A percentile compares a stretch with the other conserved stretches of the same genome.
Conservation (phyloP, 2,329 filamentous ascomycete genomes). For the Cercospora sojina region DNA sequence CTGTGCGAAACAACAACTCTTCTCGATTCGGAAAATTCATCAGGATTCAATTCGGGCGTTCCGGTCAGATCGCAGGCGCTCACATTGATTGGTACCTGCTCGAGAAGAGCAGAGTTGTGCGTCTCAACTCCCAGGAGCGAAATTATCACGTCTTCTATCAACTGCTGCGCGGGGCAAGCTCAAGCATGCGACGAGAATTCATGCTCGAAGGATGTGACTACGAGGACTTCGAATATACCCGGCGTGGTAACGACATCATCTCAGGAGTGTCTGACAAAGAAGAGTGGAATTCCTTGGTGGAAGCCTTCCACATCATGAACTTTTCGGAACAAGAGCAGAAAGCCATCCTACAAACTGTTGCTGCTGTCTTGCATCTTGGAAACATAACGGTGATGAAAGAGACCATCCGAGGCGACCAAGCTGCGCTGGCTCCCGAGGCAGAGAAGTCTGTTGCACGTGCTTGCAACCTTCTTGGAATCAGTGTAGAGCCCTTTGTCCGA, state of each 20-base stretch:
- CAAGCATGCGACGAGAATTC: slow-evolving; percentile 70
- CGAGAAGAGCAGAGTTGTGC: slow-evolving; percentile 96
- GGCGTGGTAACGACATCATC: slow-evolving; percentile 87
- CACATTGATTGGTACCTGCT: slow-evolving; percentile 98
- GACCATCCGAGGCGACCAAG: slow-evolving; percentile 87
- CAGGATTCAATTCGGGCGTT: slow-evolving; percentile 86
- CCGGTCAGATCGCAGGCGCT: slow-evolving; percentile 87
- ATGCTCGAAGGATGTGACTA: slow-evolving; percentile 72
- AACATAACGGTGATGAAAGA: slow-evolving; percentile 90
- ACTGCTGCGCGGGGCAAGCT: slow-evolving; percentile 78
- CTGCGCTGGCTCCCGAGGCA: slow-evolving; percentile 73
- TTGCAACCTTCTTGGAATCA: slow-evolving; percentile 80
- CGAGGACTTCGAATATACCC: slow-evolving; percentile 88
- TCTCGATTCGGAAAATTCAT: slow-evolving; percentile 99
- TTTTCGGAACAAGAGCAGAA: slow-evolving; percentile 82
- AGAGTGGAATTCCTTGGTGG: slow-evolving; percentile 86
- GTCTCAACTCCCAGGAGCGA: slow-evolving; percentile 79
- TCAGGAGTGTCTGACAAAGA: slow-evolving; percentile 83
- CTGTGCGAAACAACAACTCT: slow-evolving; percentile 96
- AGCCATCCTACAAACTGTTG: slow-evolving; percentile 81
- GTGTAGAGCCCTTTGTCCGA: slow-evolving; percentile 79
- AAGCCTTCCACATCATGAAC: slow-evolving; percentile 92
- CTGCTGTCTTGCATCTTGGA: slow-evolving; percentile 87
- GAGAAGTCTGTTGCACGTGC: slow-evolving; percentile 73
- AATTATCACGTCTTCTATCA: slow-evolving; percentile 99